Evolutionary conservation across 73 alveolate species (phyloP), one percentile per base, ranked within the genome.

Genomic region (Paramecium biaurelia): DNA sequence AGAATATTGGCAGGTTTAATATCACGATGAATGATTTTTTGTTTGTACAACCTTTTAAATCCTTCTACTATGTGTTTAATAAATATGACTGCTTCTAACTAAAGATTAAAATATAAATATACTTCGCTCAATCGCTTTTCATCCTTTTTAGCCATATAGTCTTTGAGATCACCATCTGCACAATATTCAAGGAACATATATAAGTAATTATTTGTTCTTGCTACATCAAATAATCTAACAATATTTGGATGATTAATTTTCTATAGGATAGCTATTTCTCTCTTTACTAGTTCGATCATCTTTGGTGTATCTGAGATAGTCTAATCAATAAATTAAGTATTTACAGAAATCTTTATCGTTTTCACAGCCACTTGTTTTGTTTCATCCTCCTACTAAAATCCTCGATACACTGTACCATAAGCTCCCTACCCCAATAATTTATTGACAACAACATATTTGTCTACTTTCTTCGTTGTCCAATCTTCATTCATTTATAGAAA

Each of bases 51-150:
- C 38, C 84, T 82, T 45, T 70, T 89, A 63, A 89, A 89, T 43
- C 94, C 94, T 89, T 89, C 94, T 1, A 89, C 94, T 14, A 89
- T 89, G 45, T 89, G 94, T 89, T 82, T 89, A 32, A 89, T 70
- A 57, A 89, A 89, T 24, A 89, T 89, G 28, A 70, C 85, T 47
- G 94, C 94, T 45, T 89, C 94, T 5, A 82, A 72, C 87, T 72
- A 72, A 72, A 32, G 35, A 35, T 35, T 5, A 34, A 2, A 15
- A 28, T 20, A 34, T 3, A 35, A 14, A 72, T 11, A n/a, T 72
- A 72, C 86, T 72, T 89, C 94, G 30, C 94, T 89, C 12, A 89
- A 70, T 43, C 94, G 43, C 63, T 89, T 89, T 20, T 82, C 94
- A 26, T 89, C 94, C 67, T 89, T 89, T 49, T 89, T 89, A n/a